Percentiles rank a stretch among this genome's conserved stretches.
These are phyloP conservation scores for Solanum pimpinellifolium DNA, from an alignment of 257 asterid species.

Conservation along the genomic window DNA sequence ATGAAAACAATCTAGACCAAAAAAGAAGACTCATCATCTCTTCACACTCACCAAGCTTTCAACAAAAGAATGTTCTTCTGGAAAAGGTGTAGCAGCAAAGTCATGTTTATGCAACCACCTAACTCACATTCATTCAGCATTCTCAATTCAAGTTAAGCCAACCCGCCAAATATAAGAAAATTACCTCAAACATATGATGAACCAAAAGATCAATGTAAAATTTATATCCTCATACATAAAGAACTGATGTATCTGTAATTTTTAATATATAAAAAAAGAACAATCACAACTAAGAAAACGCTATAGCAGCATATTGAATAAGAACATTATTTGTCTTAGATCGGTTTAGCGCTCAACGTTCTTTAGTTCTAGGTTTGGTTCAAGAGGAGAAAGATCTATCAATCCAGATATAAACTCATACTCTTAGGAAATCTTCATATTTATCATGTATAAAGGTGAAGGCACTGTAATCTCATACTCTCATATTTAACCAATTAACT, in stretches of 20 bases:
- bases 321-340: neutral
- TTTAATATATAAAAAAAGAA: neutral
- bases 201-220: neutral
- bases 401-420: neutral
- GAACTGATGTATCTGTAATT: neutral
- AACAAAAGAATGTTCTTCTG: neutral
- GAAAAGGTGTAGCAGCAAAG: neutral
- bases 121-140: neutral
- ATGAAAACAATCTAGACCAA: neutral
- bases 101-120: neutral
- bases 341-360: neutral
- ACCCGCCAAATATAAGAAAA: neutral
- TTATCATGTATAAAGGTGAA: neutral
- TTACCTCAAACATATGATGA: neutral
- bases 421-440: neutral
- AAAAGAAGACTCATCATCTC: neutral
- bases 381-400: neutral
- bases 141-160: neutral
- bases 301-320: neutral
- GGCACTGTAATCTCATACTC: neutral
- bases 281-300: neutral
- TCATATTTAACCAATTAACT: neutral
- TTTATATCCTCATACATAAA: neutral
- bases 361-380: neutral
- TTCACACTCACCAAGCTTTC: neutral